phyloP scores from a whole-genome alignment of 1,139 yeast species.

The Lipomyces yarrowii region DNA sequence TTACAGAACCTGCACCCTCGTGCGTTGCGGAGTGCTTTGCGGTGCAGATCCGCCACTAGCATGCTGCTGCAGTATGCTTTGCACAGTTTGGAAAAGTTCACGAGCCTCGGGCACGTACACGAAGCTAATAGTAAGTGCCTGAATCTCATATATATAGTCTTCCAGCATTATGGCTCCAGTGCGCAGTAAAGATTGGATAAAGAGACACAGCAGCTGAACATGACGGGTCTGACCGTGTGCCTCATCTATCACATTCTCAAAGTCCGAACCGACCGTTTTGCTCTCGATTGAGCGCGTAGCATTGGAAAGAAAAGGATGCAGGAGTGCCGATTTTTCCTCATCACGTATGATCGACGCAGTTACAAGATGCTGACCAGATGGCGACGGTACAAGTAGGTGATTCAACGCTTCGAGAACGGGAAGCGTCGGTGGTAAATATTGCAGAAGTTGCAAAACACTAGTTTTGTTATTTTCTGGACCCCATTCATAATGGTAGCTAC shows the following conservation, averaged over 20 bases:
- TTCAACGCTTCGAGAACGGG: constrained; percentile 24
- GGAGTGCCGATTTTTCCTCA: constrained; percentile 21
- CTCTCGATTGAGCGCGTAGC: constrained; percentile 24
- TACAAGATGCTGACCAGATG: neutral
- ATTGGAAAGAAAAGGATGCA: constrained; percentile 24
- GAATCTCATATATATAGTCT: constrained; percentile 27
- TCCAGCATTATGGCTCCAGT: constrained; percentile 16
- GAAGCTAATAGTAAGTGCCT: constrained; percentile 22
- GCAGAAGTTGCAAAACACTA: constrained; percentile 22
- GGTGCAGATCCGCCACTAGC: neutral
- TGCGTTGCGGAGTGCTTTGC: neutral
- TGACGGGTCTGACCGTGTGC: constrained; percentile 14
- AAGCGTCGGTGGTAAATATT: constrained; percentile 23
- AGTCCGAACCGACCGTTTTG: neutral
- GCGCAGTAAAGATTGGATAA: constrained; percentile 24
- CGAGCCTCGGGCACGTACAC: constrained; percentile 25
- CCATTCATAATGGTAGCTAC: neutral
- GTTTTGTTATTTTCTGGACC: neutral
- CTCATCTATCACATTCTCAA: neutral
- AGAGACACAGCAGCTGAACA: constrained; percentile 26
- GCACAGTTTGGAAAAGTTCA: constrained; percentile 23
- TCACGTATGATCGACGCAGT: constrained; percentile 10
- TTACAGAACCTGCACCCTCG: neutral
- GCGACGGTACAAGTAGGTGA: constrained; percentile 1
- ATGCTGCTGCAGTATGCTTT: constrained; percentile 10